These are phyloP conservation scores for Coniochaeta prunicola DNA, from an alignment of 2,329 filamentous ascomycete species.

Conservation along the genomic window DNA sequence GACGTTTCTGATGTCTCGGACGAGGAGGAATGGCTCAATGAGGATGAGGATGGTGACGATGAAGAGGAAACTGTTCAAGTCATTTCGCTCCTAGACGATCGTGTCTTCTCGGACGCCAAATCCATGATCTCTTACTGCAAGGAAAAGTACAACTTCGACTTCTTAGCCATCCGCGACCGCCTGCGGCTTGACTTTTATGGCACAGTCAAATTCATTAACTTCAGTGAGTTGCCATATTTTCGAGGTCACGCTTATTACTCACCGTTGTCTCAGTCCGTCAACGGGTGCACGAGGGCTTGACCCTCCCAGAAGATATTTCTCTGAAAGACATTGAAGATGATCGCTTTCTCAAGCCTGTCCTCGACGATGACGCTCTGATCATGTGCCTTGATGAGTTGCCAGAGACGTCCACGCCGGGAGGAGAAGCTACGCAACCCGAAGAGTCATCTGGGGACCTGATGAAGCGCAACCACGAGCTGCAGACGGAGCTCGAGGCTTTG, in stretches of 20 bases:
- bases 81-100: constrained; percentile 61
- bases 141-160: constrained; percentile 59
- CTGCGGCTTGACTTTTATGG: constrained; percentile 65
- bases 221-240: constrained; percentile 27
- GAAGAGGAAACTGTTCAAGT: constrained; percentile 54
- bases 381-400: constrained; percentile 79
- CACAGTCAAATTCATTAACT: constrained; percentile 69
- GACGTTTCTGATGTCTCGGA: constrained; percentile 26
- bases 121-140: constrained; percentile 65
- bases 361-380: constrained; percentile 85
- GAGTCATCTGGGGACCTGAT: constrained; percentile 27
- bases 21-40: constrained; percentile 26
- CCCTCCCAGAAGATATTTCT: constrained; percentile 51
- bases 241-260: not conserved
- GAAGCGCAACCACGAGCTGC: constrained; percentile 47
- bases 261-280: constrained; percentile 33
- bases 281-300: constrained; percentile 32
- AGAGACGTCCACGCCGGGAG: constrained; percentile 27
- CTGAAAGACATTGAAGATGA: constrained; percentile 65
- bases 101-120: constrained; percentile 54
- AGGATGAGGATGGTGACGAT: constrained; percentile 44
- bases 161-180: constrained; percentile 49
- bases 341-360: constrained; percentile 70
- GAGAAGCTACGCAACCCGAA: constrained; percentile 4
- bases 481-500: constrained; percentile 53